Percentiles rank a stretch among this genome's conserved stretches.
Conservation (phyloP, 345 rosid genomes). For the Anastatica hierochuntica region DNA sequence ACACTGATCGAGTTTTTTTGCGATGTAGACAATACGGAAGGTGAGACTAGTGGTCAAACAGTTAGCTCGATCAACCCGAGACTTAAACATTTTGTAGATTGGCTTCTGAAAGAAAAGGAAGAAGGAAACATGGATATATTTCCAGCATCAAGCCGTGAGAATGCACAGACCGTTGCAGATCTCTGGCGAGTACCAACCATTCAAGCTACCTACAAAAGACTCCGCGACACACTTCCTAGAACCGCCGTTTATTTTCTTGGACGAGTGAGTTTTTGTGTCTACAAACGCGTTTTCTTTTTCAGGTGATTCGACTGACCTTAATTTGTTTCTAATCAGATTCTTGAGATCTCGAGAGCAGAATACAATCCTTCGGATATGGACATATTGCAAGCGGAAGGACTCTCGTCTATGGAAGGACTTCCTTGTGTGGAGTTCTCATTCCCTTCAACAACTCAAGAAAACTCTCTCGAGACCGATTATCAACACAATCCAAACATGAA, state of each 20-base stretch:
- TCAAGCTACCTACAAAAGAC: constrained; percentile 69
- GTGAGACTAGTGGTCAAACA: constrained; percentile 25
- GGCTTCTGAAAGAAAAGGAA: constrained; percentile 55
- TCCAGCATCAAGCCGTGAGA: constrained; percentile 53
- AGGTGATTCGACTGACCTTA: constrained; percentile 5
- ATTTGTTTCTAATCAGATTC: constrained; percentile 41
- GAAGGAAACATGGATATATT: constrained; percentile 71
- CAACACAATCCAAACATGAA: constrained; percentile 38
- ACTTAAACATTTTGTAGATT: constrained; percentile 58
- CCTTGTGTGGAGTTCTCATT: constrained; percentile 69
- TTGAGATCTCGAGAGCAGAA: constrained; percentile 56
- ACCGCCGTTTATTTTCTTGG: constrained; percentile 72
- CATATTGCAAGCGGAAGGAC: constrained; percentile 73
- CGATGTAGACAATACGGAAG: constrained; percentile 27
- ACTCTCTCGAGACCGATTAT: constrained; percentile 21
- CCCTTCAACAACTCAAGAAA: constrained; percentile 32
- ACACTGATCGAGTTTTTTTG: constrained; percentile 6
- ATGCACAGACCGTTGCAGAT: constrained; percentile 54
- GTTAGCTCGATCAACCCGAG: constrained; percentile 39
- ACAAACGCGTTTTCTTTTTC: neutral
- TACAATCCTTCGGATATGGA: constrained; percentile 79
- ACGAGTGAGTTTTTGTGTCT: constrained; percentile 42
- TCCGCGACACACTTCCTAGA: constrained; percentile 59
- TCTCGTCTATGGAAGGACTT: constrained; percentile 53
- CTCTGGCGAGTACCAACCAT: constrained; percentile 67